phyloP scores from a whole-genome alignment of 805 yeast genomes.

The Sporopachydermia lactativora region DNA sequence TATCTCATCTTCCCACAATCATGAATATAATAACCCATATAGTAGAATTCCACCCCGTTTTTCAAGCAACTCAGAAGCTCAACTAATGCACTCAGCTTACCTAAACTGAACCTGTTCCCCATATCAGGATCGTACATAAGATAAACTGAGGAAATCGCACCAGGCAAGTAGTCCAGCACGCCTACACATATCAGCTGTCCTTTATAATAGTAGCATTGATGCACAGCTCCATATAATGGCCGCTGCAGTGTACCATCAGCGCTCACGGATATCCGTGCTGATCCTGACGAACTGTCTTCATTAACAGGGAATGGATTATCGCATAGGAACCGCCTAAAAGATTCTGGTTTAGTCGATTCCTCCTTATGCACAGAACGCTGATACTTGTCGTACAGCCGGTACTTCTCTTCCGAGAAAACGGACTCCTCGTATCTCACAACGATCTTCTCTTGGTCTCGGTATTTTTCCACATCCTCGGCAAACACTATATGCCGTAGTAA shows the following conservation, averaged over 20 bases:
- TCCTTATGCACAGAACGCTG: slow-evolving; percentile 64
- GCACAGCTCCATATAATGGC: slow-evolving; percentile 41
- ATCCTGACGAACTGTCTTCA: background rate
- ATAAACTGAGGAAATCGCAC: slow-evolving; percentile 70
- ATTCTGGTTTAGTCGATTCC: slow-evolving; percentile 26
- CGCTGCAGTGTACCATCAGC: slow-evolving; percentile 13
- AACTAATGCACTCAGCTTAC: slow-evolving; percentile 61
- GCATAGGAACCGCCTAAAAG: slow-evolving; percentile 58
- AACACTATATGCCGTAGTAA: background rate
- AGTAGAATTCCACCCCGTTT: slow-evolving; percentile 41
- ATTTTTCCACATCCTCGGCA: background rate
- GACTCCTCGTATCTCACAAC: slow-evolving; percentile 40
- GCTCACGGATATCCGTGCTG: slow-evolving; percentile 9
- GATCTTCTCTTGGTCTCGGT: slow-evolving; percentile 11
- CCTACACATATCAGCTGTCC: slow-evolving; percentile 57
- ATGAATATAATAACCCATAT: slow-evolving; percentile 67
- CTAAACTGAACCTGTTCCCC: slow-evolving; percentile 46
- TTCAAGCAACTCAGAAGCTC: slow-evolving; percentile 45
- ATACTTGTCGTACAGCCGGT: slow-evolving; percentile 45
- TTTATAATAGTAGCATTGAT: slow-evolving; percentile 63
- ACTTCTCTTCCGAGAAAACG: slow-evolving; percentile 42
- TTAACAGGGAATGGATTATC: slow-evolving; percentile 38
- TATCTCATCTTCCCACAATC: slow-evolving; percentile 77
- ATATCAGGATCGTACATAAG: slow-evolving; percentile 81
- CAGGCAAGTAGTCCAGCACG: slow-evolving; percentile 63